Base-by-base conservation (phyloP, 495 filamentous ascomycete species). In the Aspergillus nidulans region DNA sequence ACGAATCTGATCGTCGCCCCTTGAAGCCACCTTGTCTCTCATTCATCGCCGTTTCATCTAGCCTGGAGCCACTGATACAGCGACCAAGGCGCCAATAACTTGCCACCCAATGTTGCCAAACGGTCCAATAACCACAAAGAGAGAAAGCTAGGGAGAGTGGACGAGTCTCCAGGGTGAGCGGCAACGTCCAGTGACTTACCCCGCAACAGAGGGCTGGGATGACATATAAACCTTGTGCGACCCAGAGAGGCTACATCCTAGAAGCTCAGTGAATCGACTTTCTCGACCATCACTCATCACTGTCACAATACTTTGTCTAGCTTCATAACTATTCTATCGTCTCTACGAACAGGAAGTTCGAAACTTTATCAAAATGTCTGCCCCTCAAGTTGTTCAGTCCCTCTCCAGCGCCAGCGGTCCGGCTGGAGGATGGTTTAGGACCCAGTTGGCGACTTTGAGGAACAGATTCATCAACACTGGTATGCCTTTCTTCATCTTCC, bases 381-480 rank as follows among this genome's bases (percentile, higher is more conserved):
- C 64, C 8, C 47, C 49, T 45, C 61, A 59, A 28, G 48, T 61
- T 20, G 28, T 63, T 6, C 64, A 67, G 36, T 50, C 50, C 53
- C 41, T 67, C 20, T 56, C 58, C 18, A 55, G 54, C 39, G 58
- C 58, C 18, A 55, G 54, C 39, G 58, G 58, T 34, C 57, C 59
- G 23, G 45, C 60, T 2, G 60, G 60, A 5, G 58, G 53, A n/a
- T 60, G 55, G 30, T 52, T 54, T 30, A 52, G 64, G 40, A 58
- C 60, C 19, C 62, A 63, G 20, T 26, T 59, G 18, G 53, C 49
- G 0, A 58, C 52, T n/a, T 48, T 56, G 45, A 25, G 57, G 46
- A 63, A 63, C 59, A 26, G 64, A 41, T 42, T 64, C 39, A 34
- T 60, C 25, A 58, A 55, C 23, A 59, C 61, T 47, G 64, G 62